Evolutionary conservation across 2,329 filamentous ascomycete genomes (phyloP).

Genomic region (Cadophora gregata): DNA sequence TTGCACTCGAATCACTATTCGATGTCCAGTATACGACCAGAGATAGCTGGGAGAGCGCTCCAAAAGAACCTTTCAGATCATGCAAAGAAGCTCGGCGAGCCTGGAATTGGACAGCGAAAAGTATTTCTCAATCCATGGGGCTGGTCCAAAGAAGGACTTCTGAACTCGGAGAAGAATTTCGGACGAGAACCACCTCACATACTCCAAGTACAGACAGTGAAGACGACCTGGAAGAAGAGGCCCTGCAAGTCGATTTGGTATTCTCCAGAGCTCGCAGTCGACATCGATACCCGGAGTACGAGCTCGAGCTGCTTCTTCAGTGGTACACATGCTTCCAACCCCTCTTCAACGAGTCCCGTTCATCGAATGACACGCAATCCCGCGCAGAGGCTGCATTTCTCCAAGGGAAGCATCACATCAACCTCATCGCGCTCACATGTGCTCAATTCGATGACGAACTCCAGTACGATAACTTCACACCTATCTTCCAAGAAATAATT

Average conservation of each 20-base stretch:
- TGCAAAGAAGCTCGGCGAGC: constrained; percentile 5
- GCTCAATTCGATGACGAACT: constrained; percentile 12
- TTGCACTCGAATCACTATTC: constrained; percentile 10
- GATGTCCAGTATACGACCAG: not conserved
- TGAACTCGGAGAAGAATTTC: not conserved
- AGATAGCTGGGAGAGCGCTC: not conserved
- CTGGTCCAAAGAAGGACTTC: not conserved
- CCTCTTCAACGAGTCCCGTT: constrained; percentile 6
- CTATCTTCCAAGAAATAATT: constrained; percentile 8
- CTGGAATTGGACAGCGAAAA: constrained; percentile 8
- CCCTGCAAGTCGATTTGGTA: not conserved
- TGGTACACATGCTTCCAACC: constrained; percentile 15
- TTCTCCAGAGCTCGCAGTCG: not conserved
- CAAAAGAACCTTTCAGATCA: not conserved
- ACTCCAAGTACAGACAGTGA: not conserved
- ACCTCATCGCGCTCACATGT: constrained; percentile 9
- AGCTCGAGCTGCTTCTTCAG: not conserved
- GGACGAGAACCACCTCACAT: not conserved
- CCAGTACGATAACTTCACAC: constrained; percentile 16
- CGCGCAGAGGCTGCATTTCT: constrained; percentile 15
- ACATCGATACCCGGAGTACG: not conserved
- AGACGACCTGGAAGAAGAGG: not conserved
- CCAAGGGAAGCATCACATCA: constrained; percentile 12
- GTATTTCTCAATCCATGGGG: not conserved
- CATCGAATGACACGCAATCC: not conserved